phyloP scores from a whole-genome alignment of 2,329 filamentous ascomycete species.

The Ophiostoma ulmi region DNA sequence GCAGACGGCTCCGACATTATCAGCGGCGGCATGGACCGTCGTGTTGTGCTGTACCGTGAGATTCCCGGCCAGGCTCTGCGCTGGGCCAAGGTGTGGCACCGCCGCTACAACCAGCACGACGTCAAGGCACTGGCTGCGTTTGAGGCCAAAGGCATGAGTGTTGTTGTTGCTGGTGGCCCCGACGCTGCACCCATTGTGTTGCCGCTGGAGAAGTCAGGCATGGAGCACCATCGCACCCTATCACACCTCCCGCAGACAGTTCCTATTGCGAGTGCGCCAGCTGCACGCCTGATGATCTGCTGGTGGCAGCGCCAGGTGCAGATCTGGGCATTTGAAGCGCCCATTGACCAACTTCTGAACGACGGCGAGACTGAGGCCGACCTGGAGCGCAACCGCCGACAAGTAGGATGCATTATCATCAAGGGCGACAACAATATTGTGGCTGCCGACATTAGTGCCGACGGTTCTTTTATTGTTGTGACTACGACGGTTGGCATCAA shows the following conservation, averaged over 20 bases:
- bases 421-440: constrained; percentile 78
- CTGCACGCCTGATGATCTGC: constrained; percentile 71
- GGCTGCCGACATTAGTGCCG: constrained; percentile 59
- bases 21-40: constrained; percentile 86
- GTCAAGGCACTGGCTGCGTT: constrained; percentile 92
- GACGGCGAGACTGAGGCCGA: constrained; percentile 31
- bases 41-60: constrained; percentile 76
- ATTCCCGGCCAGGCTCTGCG: constrained; percentile 45
- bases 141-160: constrained; percentile 75
- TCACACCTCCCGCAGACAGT: constrained; percentile 78
- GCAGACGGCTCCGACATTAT: constrained; percentile 75
- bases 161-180: constrained; percentile 86
- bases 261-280: constrained; percentile 66
- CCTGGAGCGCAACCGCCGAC: constrained; percentile 52
- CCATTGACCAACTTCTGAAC: constrained; percentile 45
- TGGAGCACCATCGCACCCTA: constrained; percentile 75
- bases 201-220: constrained; percentile 69
- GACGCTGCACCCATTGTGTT: constrained; percentile 79
- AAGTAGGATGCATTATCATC: constrained; percentile 63
- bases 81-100: constrained; percentile 83
- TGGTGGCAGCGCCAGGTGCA: constrained; percentile 90
- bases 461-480: constrained; percentile 70
- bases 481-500: constrained; percentile 71
- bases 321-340: constrained; percentile 62
- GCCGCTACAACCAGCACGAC: constrained; percentile 86